A percentile compares a stretch with the other conserved stretches of the same genome.
These are phyloP conservation scores for Agaricales sp. DNA, from an alignment of 1,284 basidiomycete species.

Conservation along the genomic window DNA sequence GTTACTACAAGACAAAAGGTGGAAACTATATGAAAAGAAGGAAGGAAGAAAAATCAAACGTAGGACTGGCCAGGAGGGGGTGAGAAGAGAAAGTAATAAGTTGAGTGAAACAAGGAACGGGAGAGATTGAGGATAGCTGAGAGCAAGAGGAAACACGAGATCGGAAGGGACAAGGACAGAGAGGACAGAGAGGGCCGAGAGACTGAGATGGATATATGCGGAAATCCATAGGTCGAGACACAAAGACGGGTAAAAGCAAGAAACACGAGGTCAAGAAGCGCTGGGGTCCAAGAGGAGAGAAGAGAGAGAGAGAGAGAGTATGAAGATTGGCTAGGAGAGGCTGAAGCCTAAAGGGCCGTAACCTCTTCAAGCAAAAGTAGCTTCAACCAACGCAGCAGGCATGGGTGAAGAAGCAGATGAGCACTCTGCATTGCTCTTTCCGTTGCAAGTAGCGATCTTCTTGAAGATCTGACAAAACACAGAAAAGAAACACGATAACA, in stretches of 20 bases:
- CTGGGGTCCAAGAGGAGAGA: background rate
- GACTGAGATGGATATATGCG: too few species aligned
- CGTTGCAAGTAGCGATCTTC: conserved; percentile 18
- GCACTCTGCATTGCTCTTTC: background rate
- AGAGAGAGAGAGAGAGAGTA: background rate
- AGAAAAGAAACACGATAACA: background rate
- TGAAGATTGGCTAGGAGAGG: background rate
- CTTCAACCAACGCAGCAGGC: background rate
- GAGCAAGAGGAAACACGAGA: too few species aligned
- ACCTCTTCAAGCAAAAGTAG: background rate
- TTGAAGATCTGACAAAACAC: conserved; percentile 21
- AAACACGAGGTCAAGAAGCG: background rate
- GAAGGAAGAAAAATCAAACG: too few species aligned
- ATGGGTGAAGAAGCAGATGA: background rate
- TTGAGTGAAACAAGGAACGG: too few species aligned
- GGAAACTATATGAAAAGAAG: too few species aligned
- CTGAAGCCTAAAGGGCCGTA: background rate
- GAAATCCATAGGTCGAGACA: background rate
- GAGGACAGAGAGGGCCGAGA: too few species aligned
- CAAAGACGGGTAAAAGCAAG: background rate
- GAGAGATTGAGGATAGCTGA: too few species aligned
- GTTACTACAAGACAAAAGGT: too few species aligned
- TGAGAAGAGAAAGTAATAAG: too few species aligned
- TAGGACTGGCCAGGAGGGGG: too few species aligned
- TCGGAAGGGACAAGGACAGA: too few species aligned